A percentile compares a stretch with the other conserved stretches of the same genome.
These are phyloP conservation scores for Cinchona pubescens DNA, from an alignment of 257 asterid species.

Conservation along the genomic window DNA sequence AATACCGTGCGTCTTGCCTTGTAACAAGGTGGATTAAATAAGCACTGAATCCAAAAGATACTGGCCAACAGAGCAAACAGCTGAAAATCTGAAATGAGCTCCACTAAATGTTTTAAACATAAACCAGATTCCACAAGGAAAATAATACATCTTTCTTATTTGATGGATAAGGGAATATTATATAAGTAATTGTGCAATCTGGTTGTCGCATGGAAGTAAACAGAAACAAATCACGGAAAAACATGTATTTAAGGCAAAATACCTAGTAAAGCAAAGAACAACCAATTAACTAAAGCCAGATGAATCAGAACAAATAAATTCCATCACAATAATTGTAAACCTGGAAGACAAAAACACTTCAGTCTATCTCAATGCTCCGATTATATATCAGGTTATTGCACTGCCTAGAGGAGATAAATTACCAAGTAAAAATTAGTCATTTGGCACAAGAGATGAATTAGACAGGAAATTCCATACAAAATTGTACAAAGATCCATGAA, in stretches of 20 bases:
- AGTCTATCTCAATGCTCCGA: not conserved
- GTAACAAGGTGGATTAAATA: too few species aligned
- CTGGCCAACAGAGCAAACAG: too few species aligned
- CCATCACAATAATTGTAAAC: not conserved
- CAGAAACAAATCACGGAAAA: not conserved
- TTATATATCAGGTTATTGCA: not conserved
- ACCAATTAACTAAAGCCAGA: not conserved
- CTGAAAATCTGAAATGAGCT: too few species aligned
- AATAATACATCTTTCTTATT: too few species aligned
- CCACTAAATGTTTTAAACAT: too few species aligned
- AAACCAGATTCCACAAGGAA: too few species aligned
- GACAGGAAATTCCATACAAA: not conserved
- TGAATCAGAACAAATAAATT: not conserved
- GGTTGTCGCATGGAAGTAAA: too few species aligned
- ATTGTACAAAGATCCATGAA: not conserved
- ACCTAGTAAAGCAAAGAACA: not conserved
- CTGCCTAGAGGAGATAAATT: not conserved
- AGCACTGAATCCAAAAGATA: too few species aligned
- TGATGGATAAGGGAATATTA: too few species aligned
- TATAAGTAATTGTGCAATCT: too few species aligned
- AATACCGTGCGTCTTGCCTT: too few species aligned
- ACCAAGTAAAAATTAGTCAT: not conserved
- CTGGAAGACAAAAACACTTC: not conserved
- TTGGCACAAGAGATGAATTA: not conserved
- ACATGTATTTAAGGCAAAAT: not conserved